Percentiles rank a stretch among this genome's conserved stretches.
phyloP scores from a whole-genome alignment of 176 grass and related monocot genomes.

The Carex pumila region DNA sequence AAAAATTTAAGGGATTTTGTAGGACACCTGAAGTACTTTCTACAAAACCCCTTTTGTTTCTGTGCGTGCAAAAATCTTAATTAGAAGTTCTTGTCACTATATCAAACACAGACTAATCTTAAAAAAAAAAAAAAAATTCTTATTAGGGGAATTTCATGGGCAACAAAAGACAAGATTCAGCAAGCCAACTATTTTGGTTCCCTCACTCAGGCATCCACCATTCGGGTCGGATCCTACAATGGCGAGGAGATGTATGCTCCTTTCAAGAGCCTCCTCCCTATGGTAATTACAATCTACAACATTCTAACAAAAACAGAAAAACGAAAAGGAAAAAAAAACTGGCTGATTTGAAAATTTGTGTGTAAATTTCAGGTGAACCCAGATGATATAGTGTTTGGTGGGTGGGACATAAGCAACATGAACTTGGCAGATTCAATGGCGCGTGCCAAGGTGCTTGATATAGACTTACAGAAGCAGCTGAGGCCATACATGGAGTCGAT shows the following conservation, averaged over 20 bases:
- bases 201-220: conserved; percentile 82
- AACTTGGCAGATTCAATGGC: conserved; percentile 95
- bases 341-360: conserved; percentile 9
- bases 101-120: background rate
- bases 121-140: background rate
- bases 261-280: conserved; percentile 91
- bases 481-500: conserved; percentile 97
- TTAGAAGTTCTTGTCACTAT: background rate
- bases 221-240: conserved; percentile 82
- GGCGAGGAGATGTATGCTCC: conserved; percentile 95
- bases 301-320: background rate
- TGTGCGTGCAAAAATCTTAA: background rate
- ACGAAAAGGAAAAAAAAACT: background rate
- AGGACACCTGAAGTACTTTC: background rate
- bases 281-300: conserved; percentile 45
- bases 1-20: background rate
- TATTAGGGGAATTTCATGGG: conserved; percentile 93
- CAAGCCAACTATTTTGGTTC: conserved; percentile 96
- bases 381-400: conserved; percentile 81
- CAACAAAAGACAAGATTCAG: conserved; percentile 92
- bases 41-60: background rate
- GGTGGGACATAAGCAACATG: conserved; percentile 97
- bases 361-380: conserved; percentile 65
- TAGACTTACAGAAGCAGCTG: conserved; percentile 97
- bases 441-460: conserved; percentile 88